Base-by-base conservation (phyloP, 2,329 filamentous ascomycete genomes). In the Alternaria infectoria region DNA sequence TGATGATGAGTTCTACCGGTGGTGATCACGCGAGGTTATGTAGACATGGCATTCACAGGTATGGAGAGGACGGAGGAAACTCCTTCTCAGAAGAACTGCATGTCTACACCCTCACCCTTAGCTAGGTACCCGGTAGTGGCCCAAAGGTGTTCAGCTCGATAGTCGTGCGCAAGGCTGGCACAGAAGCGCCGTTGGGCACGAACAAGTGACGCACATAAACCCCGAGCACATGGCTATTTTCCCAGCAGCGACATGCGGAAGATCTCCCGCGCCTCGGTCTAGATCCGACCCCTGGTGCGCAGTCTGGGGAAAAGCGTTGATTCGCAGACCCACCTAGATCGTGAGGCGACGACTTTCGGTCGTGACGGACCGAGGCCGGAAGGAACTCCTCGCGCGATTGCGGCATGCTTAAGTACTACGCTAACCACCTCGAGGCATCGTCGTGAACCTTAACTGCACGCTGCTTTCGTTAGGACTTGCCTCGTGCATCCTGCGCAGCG, bases 31-130 rank as follows among this genome's bases (percentile, higher is more conserved):
- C 12, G 26, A 6, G 49, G 36, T 59, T 46, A 54, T 59, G 40
- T 59, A 59, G 26, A 52, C 17, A 52, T 52, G 19, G 28, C 49
- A n/a, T 36, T 52, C 49, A n/a, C 17, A 51, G 49, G n/a, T 51
- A 19, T 21, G 6, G 12, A 8, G 6, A 1, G 3, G 8, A 15
- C 49, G 49, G 49, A 51, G 49, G 12, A 3, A 36, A 36, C 49
- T 51, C 49, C 49, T 8, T 44, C 17, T 26, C 5, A n/a, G 8
- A 40, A 40, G 11, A 36, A 51, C 2, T 15, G 28, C 13, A 51
- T 36, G 8, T 21, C 32, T 36, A 51, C 13, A 23, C 12, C 36
- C 36, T 40, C 36, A 40, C 36, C n/a, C 15, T 17, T 40, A 40
- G 36, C 49, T 36, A 36, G 49, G 47, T 32, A 51, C 17, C 28